These are phyloP conservation scores for Schizochytrium sp. DNA, from an alignment of 108 stramenopile species.

Conservation along the genomic window DNA sequence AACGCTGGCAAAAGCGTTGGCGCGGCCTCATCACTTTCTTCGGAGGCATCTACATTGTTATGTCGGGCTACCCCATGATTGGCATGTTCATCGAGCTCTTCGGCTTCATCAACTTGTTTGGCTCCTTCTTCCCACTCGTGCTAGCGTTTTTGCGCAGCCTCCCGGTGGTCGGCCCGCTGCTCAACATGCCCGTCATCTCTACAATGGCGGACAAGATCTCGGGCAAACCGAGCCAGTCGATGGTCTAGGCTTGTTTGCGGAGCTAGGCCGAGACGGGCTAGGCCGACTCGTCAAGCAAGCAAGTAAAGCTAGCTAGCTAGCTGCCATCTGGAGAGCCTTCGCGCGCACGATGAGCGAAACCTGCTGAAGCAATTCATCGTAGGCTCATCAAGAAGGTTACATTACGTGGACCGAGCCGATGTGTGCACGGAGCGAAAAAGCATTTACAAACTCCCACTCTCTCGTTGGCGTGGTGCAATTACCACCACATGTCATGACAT, in stretches of 20 bases:
- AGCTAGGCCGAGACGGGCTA: too few species aligned
- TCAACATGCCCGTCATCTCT: not conserved
- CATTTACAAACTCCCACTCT: too few species aligned
- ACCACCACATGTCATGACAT: too few species aligned
- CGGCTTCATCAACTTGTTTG: conserved; percentile 26
- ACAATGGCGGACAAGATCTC: conserved; percentile 7
- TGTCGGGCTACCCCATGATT: conserved; percentile 13
- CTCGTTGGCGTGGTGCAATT: too few species aligned
- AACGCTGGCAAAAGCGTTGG: not conserved
- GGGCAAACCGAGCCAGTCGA: not conserved
- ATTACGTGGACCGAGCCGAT: too few species aligned
- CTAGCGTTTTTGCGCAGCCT: conserved; percentile 12
- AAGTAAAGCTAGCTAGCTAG: not conserved
- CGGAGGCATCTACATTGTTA: not conserved
- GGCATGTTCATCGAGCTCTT: conserved; percentile 26
- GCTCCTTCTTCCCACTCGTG: conserved; percentile 24
- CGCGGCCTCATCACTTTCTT: not conserved
- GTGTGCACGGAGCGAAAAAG: too few species aligned
- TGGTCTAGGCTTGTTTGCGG: not conserved
- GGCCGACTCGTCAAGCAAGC: too few species aligned
- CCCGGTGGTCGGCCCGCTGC: conserved; percentile 9
- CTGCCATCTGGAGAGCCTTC: too few species aligned
- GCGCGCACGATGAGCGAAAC: too few species aligned
- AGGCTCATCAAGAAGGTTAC: too few species aligned
- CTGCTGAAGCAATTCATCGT: too few species aligned